Percentiles rank a stretch among this genome's conserved stretches.
phyloP scores from a whole-genome alignment of 2,329 filamentous ascomycete species.

The Verticillium albo-atrum region DNA sequence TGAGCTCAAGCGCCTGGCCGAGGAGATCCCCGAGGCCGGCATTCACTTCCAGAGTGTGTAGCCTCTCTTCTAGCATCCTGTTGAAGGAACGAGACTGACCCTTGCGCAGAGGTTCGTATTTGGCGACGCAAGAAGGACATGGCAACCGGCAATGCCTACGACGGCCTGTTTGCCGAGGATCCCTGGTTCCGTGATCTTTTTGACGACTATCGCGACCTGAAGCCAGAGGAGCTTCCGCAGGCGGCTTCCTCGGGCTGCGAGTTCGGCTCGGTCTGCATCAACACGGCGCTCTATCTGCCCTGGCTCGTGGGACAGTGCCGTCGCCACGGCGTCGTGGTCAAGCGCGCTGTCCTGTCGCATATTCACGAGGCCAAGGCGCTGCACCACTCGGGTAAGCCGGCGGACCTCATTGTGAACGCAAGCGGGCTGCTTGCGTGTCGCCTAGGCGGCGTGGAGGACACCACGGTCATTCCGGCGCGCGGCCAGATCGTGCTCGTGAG shows the following conservation, averaged over 20 bases:
- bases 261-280: conserved; percentile 70
- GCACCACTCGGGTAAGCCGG: conserved; percentile 54
- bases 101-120: conserved; percentile 31
- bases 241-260: conserved; percentile 53
- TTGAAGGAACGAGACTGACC: not conserved
- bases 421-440: conserved; percentile 62
- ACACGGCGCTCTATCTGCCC: conserved; percentile 67
- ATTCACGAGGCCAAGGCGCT: conserved; percentile 54
- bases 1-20: conserved; percentile 48
- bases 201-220: conserved; percentile 64
- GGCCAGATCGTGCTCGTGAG: conserved; percentile 77
- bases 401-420: conserved; percentile 65
- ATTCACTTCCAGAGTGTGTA: conserved; percentile 63
- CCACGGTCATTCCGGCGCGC: conserved; percentile 57
- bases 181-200: conserved; percentile 73
- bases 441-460: conserved; percentile 64
- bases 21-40: conserved; percentile 64
- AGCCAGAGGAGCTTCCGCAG: conserved; percentile 51
- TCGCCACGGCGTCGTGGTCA: conserved; percentile 53
- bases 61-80: conserved; percentile 39
- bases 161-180: conserved; percentile 58
- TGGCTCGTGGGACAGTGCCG: conserved; percentile 65
- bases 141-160: conserved; percentile 59
- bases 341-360: conserved; percentile 49
- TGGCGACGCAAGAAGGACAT: conserved; percentile 56